Percentiles rank a stretch among this genome's conserved stretches.
phyloP scores from a whole-genome alignment of 768 basidiomycete genomes.

The Pholiota microspora region DNA sequence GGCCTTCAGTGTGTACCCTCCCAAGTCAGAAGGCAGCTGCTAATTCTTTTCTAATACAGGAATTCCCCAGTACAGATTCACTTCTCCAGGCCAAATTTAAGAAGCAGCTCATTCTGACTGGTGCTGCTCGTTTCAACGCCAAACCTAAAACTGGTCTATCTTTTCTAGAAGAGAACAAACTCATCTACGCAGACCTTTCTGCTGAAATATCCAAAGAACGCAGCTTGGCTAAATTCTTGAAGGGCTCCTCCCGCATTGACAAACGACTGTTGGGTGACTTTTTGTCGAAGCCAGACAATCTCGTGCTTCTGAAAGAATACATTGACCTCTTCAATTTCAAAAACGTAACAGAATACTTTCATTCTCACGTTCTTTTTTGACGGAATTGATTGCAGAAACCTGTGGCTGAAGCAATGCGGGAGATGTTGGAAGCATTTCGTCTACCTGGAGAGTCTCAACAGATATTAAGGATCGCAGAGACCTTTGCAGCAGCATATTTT shows the following conservation, averaged over 20 bases:
- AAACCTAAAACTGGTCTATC: conserved; percentile 91
- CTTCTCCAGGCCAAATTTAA: conserved; percentile 72
- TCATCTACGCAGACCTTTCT: conserved; percentile 73
- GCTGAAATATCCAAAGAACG: conserved; percentile 52
- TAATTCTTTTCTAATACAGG: conserved; percentile 32
- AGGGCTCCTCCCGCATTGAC: conserved; percentile 80
- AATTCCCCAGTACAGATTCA: conserved; percentile 52
- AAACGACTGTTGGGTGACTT: conserved; percentile 94
- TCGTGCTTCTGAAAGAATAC: conserved; percentile 83
- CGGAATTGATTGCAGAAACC: conserved; percentile 68
- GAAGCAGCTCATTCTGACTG: conserved; percentile 83
- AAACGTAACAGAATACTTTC: conserved; percentile 53
- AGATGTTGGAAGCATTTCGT: conserved; percentile 89
- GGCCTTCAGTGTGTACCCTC: conserved; percentile 52
- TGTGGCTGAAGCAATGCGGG: conserved; percentile 93
- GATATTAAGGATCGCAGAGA: conserved; percentile 90
- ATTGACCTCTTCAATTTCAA: conserved; percentile 88
- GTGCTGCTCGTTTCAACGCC: conserved; percentile 83
- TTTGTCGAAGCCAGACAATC: conserved; percentile 84
- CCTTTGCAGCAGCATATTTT: conserved; percentile 90
- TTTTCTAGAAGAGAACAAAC: conserved; percentile 89
- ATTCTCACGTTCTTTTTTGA: not conserved
- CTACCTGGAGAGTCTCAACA: conserved; percentile 95
- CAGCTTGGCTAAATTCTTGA: conserved; percentile 84
- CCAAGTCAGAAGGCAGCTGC: too few relatives aligned